Conservation (phyloP, 495 filamentous ascomycete species). For the Staphylotrichum tortipilum region DNA sequence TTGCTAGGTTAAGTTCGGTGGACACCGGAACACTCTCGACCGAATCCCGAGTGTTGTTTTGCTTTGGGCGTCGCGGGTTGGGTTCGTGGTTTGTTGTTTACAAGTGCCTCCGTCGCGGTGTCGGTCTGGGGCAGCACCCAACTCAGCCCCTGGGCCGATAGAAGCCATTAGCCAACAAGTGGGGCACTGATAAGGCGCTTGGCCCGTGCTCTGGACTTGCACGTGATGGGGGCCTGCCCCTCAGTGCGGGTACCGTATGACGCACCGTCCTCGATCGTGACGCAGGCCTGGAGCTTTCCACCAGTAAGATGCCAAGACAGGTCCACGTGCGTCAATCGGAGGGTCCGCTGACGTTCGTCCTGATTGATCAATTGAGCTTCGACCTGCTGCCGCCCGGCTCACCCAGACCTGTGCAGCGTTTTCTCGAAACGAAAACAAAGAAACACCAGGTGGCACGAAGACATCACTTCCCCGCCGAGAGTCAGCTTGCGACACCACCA, state of each 20-base stretch:
- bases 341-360: constrained; percentile 1
- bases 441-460: constrained; percentile 1
- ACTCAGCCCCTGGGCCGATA: not conserved
- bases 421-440: too few species aligned
- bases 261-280: not conserved
- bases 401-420: constrained; percentile 7
- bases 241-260: too few species aligned
- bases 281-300: not conserved
- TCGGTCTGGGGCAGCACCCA: not conserved
- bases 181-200: not conserved
- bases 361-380: constrained; percentile 28
- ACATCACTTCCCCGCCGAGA: too few species aligned
- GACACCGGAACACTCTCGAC: too few species aligned
- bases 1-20: too few species aligned
- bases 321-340: constrained; percentile 15
- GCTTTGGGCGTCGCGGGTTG: too few species aligned
- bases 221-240: too few species aligned
- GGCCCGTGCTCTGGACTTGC: too few species aligned
- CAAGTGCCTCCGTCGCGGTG: constrained; percentile 4
- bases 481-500: too few species aligned
- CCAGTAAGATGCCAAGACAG: constrained; percentile 13
- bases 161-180: not conserved
- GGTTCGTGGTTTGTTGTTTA: not conserved
- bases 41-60: too few species aligned
- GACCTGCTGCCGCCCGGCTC: constrained; percentile 8